Base-by-base conservation (phyloP, 2,329 filamentous ascomycete genomes). In the Pestalotiopsis sp. region DNA sequence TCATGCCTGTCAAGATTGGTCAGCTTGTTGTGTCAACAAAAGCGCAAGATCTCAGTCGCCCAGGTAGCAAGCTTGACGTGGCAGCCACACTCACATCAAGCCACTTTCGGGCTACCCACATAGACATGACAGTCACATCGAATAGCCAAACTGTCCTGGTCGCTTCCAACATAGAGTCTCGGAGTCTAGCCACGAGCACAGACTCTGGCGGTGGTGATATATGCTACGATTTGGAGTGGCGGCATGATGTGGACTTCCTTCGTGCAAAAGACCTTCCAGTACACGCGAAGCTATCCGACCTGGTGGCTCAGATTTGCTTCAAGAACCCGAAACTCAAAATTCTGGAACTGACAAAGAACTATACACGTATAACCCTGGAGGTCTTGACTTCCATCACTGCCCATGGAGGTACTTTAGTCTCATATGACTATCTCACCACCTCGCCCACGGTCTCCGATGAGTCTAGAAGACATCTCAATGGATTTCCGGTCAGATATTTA, bases 1-100 rank as follows among this genome's bases (percentile, higher is more conserved):
- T 71, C 41, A 70, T 72, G 66, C 71, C 71, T n/a, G 67, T 70
- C 17, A 66, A 67, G 17, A 72, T 72, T 27, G 65, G 65, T 20
- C 67, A 70, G 27, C 58, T 72, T 2, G n/a, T 70, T 1, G 23
- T 71, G 36, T 68, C 66, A 1, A 27, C 66, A 14, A 65, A 41
- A 6, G n/a, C 56, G 17, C 14, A 27, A 7, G 20, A 63, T 6
- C 60, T 39, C 4, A 45, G 38, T 13, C 36, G 62, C 3, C 62
- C 59, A 14, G 69, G 68, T 12, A 57, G 67, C 7, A n/a, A 63
- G 56, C 20, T 72, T 2, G 38, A 68, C 13, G 64, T 66, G 12
- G 38, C 64, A 25, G 63, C 70, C 7, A 20, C 13, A 20, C 59
- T 72, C 1, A 67, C 64, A 67, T 70, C 68, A 23, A 64, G 59